Percentiles rank a stretch among this genome's conserved stretches.
These are phyloP conservation scores for Metarhizium brunneum DNA, from an alignment of 2,329 filamentous ascomycete genomes.

Conservation along the genomic window DNA sequence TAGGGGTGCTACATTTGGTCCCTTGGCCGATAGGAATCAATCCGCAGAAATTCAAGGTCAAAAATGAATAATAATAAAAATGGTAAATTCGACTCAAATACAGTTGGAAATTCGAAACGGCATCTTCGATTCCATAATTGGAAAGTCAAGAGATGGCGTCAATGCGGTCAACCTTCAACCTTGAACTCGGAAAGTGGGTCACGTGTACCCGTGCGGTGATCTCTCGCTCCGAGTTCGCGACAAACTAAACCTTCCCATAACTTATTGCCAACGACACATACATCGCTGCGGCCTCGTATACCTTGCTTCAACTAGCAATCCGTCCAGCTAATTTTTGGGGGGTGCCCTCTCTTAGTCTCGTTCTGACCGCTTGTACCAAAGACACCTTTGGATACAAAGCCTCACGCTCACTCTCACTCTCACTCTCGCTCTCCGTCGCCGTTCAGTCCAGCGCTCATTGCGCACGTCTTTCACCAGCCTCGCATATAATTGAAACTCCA, in stretches of 20 bases:
- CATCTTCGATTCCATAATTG: no score
- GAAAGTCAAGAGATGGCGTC: no score
- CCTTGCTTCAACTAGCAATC: neutral
- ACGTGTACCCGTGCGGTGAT: neutral
- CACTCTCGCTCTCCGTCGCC: no score
- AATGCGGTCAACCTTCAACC: no score
- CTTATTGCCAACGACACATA: neutral
- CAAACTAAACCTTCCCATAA: neutral
- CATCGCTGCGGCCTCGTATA: neutral
- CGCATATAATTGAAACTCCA: neutral
- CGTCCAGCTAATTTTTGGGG: neutral
- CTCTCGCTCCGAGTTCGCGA: neutral
- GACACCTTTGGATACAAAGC: neutral
- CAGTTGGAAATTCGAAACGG: no score
- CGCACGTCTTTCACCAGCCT: neutral
- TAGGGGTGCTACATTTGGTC: slow-evolving; percentile 29
- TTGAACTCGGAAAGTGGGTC: neutral
- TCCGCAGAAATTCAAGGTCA: neutral
- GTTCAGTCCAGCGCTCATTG: neutral
- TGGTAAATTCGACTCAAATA: no score
- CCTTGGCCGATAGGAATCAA: neutral
- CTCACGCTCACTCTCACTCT: neutral
- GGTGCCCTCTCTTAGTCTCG: neutral
- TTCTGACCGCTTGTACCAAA: slow-evolving; percentile 13
- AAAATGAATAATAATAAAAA: no score